phyloP scores from a whole-genome alignment of 1,139 yeast species.

The Blastobotrys malaysiensis region DNA sequence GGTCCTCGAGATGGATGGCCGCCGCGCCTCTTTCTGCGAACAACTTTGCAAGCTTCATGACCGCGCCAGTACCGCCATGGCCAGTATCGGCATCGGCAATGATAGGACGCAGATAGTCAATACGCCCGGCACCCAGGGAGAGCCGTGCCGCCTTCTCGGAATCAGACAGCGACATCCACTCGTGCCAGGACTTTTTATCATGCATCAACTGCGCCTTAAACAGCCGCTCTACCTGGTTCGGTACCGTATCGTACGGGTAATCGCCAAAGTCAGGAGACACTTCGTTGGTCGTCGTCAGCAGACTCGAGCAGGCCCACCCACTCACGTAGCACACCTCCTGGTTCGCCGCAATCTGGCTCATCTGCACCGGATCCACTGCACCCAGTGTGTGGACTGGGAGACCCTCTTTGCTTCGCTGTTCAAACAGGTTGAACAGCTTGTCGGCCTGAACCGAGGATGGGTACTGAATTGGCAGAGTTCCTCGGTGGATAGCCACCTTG shows the following conservation, averaged over 20 bases:
- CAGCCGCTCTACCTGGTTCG: slow-evolving; percentile 55
- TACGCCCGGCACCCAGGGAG: slow-evolving; percentile 29
- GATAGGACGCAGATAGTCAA: slow-evolving; percentile 55
- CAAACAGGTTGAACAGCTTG: slow-evolving; percentile 44
- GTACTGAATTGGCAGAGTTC: slow-evolving; percentile 42
- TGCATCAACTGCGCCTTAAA: slow-evolving; percentile 56
- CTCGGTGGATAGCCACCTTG: slow-evolving; percentile 50
- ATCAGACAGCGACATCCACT: slow-evolving; percentile 35
- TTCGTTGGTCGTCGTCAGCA: slow-evolving; percentile 53
- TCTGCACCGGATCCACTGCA: slow-evolving; percentile 57
- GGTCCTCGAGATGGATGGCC: slow-evolving; percentile 60
- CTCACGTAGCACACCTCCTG: slow-evolving; percentile 54
- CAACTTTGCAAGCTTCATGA: slow-evolving; percentile 56
- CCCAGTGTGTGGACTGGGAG: slow-evolving; percentile 56
- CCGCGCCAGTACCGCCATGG: slow-evolving; percentile 61
- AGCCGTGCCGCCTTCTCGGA: slow-evolving; percentile 27
- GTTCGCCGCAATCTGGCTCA: slow-evolving; percentile 51
- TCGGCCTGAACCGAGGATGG: slow-evolving; percentile 54
- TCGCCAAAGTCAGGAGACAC: slow-evolving; percentile 60
- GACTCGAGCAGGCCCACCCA: slow-evolving; percentile 56
- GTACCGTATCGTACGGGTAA: slow-evolving; percentile 62
- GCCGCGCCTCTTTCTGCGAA: slow-evolving; percentile 65
- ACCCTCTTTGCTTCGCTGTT: slow-evolving; percentile 39
- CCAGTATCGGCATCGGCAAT: slow-evolving; percentile 68
- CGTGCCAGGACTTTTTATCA: slow-evolving; percentile 49